Base-by-base conservation (phyloP, 805 yeast genomes). In the Lipomyces kockii region DNA sequence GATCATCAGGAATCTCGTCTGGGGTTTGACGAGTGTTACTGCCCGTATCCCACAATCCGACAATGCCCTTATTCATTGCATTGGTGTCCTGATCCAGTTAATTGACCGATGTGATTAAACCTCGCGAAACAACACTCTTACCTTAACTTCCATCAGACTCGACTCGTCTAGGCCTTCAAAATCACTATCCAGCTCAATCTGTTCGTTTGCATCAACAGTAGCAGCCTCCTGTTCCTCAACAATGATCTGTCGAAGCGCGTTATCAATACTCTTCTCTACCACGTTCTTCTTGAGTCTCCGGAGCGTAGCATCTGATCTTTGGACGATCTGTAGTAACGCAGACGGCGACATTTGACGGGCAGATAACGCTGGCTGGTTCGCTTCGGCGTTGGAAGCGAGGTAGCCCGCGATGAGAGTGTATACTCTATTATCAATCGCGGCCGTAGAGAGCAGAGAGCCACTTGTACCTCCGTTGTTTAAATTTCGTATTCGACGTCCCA, bases 51-150 rank as follows among this genome's bases (percentile, higher is more conserved):
- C 98, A 93, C 59, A 87, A 77, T 22, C 86, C 83, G 0, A 90
- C 90, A 1, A 93, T 89, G 25, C 89, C 85, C 74, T 88, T 91
- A 77, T 94, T 94, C 79, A 92, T 83, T 2, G 84, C 80, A 73
- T 93, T 93, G 2, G 82, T 76, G 65, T 90, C 91, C 60, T 70
- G 49, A 25, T 5, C 12, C 29, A 22, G 63, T 56, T 17, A 20
- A 14, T 37, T 37, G 3, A 14, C 54, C 61, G 29, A 34, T 29
- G 7, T 5, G 9, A 58, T 14, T 25, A 4, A n/a, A 54, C 22
- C 20, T n/a, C 39, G 35, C 49, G n/a, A 22, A 8, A 12, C 9
- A 9, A 43, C n/a, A 54, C 34, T 25, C 80, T 81, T 12, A 71
- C 77, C 46, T 70, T 60, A 4, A 85, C 91, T 2, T 84, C 86